Evolutionary conservation across 352 stramenopile species (phyloP).

Genomic region (Phytophthora megakarya): DNA sequence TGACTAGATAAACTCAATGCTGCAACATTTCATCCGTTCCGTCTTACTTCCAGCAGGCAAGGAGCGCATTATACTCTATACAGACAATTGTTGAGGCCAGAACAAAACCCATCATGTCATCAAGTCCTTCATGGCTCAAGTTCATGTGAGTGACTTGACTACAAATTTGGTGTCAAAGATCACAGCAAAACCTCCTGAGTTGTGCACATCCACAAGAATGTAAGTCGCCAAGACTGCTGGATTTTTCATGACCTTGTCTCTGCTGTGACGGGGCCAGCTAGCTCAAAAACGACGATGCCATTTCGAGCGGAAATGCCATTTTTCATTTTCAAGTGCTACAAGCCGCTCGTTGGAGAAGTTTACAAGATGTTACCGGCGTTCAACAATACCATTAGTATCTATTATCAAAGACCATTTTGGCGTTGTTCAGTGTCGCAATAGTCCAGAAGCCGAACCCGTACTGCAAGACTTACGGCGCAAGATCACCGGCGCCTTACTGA

Average conservation of each 20-base stretch:
- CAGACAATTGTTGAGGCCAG: slow-evolving; percentile 16
- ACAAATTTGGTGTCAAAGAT: slow-evolving; percentile 28
- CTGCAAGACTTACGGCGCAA: slow-evolving; percentile 14
- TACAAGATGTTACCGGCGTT: slow-evolving; percentile 1
- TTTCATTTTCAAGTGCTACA: slow-evolving; percentile 11
- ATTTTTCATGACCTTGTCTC: slow-evolving; percentile 16
- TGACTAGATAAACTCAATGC: slow-evolving; percentile 13
- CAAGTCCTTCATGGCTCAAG: slow-evolving; percentile 19
- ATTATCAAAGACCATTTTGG: neutral
- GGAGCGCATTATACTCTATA: slow-evolving; percentile 12
- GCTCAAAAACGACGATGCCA: neutral
- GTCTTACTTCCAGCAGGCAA: slow-evolving; percentile 8
- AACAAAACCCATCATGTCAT: slow-evolving; percentile 28
- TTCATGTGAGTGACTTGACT: slow-evolving; percentile 12
- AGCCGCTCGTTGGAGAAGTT: too few species aligned
- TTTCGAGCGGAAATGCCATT: neutral
- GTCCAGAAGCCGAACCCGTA: neutral
- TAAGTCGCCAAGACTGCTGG: slow-evolving; percentile 2
- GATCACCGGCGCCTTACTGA: neutral
- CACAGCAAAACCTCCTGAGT: slow-evolving; percentile 25
- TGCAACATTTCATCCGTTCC: slow-evolving; percentile 6
- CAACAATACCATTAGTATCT: slow-evolving; percentile 1
- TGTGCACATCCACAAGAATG: slow-evolving; percentile 15
- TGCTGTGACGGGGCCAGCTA: neutral
- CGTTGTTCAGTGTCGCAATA: slow-evolving; percentile 1